Evolutionary conservation across 768 basidiomycete species (phyloP).

Genomic region (Xerocomellus chrysenteron): DNA sequence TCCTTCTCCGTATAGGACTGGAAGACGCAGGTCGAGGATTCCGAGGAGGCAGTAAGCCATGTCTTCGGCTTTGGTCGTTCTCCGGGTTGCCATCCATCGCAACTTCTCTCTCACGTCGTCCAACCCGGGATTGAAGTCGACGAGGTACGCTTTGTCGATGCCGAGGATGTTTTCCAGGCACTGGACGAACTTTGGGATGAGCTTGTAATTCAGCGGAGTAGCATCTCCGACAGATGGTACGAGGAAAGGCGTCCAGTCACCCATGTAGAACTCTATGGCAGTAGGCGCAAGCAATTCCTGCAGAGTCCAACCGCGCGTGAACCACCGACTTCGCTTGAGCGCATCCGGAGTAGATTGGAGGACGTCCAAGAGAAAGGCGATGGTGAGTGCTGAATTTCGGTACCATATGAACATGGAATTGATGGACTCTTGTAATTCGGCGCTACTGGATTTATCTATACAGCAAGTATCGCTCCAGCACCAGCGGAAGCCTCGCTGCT

Average conservation of each 20-base stretch:
- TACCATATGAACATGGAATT: slow-evolving; percentile 36
- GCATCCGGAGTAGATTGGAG: slow-evolving; percentile 6
- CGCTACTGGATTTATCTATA: slow-evolving; percentile 30
- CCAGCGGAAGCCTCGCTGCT: slow-evolving; percentile 17
- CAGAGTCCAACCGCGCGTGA: slow-evolving; percentile 29
- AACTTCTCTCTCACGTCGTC: slow-evolving; percentile 26
- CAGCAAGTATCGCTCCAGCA: slow-evolving; percentile 35
- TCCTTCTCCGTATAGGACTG: slow-evolving; percentile 31
- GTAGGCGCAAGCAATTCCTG: slow-evolving; percentile 29
- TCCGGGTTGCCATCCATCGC: slow-evolving; percentile 28
- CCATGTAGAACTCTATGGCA: slow-evolving; percentile 25
- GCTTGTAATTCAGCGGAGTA: slow-evolving; percentile 22
- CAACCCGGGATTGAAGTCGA: slow-evolving; percentile 25
- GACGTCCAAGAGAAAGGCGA: slow-evolving; percentile 29
- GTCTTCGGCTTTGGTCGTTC: slow-evolving; percentile 30
- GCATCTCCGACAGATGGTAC: background rate
- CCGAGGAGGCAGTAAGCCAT: slow-evolving; percentile 32
- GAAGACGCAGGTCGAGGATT: slow-evolving; percentile 24
- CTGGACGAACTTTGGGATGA: slow-evolving; percentile 19
- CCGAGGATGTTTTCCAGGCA: slow-evolving; percentile 13
- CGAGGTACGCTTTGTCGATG: slow-evolving; percentile 22
- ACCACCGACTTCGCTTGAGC: slow-evolving; percentile 25
- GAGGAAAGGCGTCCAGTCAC: slow-evolving; percentile 25
- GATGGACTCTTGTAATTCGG: slow-evolving; percentile 32
- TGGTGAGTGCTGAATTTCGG: slow-evolving; percentile 29